A percentile compares a stretch with the other conserved stretches of the same genome.
These are phyloP conservation scores for Wickerhamiella shivajii DNA, from an alignment of 805 yeast species.

Conservation along the genomic window DNA sequence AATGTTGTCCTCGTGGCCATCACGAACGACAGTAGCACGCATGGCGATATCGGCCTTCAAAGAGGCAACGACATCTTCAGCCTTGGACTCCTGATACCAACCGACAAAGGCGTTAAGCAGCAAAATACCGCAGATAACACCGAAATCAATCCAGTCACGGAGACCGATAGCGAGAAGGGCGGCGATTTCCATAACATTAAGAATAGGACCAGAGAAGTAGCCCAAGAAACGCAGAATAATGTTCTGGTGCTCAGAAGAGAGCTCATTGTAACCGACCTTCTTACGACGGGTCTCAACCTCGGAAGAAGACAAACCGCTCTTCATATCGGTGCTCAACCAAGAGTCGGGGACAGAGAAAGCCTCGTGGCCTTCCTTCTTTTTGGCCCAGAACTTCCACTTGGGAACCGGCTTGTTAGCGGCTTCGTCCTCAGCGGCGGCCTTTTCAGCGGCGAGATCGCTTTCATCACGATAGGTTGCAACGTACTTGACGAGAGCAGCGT, in stretches of 20 bases:
- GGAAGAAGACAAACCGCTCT: conserved; percentile 57
- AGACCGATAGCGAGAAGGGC: conserved; percentile 90
- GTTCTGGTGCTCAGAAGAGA: conserved; percentile 77
- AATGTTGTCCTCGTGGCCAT: conserved; percentile 63
- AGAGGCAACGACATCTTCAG: conserved; percentile 93
- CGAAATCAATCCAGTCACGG: conserved; percentile 97
- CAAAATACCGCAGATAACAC: conserved; percentile 85
- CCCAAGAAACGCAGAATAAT: conserved; percentile 61
- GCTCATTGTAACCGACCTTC: conserved; percentile 79
- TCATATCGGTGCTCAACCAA: conserved; percentile 64
- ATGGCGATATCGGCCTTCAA: conserved; percentile 89
- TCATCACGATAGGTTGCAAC: conserved; percentile 25
- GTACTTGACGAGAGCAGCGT: conserved; percentile 25
- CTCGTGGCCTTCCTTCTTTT: conserved; percentile 30
- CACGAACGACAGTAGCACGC: conserved; percentile 74
- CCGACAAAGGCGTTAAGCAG: conserved; percentile 84
- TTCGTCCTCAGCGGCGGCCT: conserved; percentile 43
- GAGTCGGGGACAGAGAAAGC: conserved; percentile 53
- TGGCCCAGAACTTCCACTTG: conserved; percentile 45
- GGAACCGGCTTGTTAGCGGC: conserved; percentile 45
- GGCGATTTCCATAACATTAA: conserved; percentile 93
- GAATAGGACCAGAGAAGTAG: conserved; percentile 89
- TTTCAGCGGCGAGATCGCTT: conserved; percentile 33
- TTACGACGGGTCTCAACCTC: conserved; percentile 75
- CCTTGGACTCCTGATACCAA: conserved; percentile 95